Conservation (phyloP, 2,329 filamentous ascomycete genomes). For the Aspergillus quadrilineatus region DNA sequence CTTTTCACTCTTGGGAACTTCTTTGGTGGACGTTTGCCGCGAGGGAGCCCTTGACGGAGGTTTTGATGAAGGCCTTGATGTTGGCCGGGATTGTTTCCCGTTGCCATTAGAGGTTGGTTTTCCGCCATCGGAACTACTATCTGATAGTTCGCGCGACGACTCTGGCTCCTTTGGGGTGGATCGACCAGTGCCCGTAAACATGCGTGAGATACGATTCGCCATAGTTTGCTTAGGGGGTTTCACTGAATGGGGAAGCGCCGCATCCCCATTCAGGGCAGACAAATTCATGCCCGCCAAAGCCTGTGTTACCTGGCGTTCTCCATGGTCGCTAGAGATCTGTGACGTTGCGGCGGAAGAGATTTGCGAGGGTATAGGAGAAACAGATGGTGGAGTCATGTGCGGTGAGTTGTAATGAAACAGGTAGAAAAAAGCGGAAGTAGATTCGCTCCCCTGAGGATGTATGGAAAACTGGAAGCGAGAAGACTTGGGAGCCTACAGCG, state of each 20-base stretch:
- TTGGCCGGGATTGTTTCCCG: constrained; percentile 26
- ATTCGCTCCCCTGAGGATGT: constrained; percentile 24
- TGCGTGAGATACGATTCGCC: constrained; percentile 47
- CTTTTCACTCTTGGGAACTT: constrained; percentile 13
- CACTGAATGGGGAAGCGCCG: constrained; percentile 28
- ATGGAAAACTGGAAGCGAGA: constrained; percentile 9
- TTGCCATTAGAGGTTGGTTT: constrained; percentile 34
- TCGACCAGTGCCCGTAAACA: constrained; percentile 47
- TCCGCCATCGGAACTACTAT: constrained; percentile 39
- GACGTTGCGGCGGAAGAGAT: constrained; percentile 44
- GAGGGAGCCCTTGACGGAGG: constrained; percentile 35
- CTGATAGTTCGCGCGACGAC: constrained; percentile 35
- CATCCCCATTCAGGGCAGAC: constrained; percentile 38
- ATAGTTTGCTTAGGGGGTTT: constrained; percentile 44
- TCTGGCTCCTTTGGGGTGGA: constrained; percentile 33
- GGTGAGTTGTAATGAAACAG: constrained; percentile 24
- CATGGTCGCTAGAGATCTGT: constrained; percentile 42
- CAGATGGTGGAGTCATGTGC: constrained; percentile 44
- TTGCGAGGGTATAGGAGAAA: constrained; percentile 45
- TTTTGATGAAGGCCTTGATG: constrained; percentile 27
- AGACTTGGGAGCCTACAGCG: constrained; percentile 24
- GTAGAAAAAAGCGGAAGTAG: constrained; percentile 22
- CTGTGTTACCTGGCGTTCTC: constrained; percentile 44
- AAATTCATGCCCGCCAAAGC: constrained; percentile 46
- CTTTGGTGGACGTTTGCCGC: constrained; percentile 37